Conservation (phyloP, 768 basidiomycete species). For the Leccinum variicolor region DNA sequence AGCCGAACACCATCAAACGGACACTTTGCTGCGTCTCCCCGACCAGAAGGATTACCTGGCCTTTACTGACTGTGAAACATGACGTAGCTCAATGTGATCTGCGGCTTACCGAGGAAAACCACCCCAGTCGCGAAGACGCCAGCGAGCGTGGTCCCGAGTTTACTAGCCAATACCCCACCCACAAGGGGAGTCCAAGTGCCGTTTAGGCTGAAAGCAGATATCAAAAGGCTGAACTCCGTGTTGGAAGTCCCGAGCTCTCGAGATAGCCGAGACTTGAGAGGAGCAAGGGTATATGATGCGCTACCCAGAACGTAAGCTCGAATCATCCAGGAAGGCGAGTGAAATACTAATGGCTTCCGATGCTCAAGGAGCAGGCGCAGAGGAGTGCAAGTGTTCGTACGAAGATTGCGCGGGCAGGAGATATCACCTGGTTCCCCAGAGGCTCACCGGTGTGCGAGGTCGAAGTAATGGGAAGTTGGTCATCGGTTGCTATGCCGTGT, state of each 20-base stretch:
- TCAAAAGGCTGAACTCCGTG: slow-evolving; percentile 71
- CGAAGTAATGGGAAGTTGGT: neutral
- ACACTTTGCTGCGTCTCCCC: slow-evolving; percentile 61
- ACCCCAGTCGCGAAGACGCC: slow-evolving; percentile 74
- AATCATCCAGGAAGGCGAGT: neutral
- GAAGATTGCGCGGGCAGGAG: slow-evolving; percentile 39
- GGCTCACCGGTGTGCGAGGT: neutral
- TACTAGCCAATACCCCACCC: slow-evolving; percentile 67
- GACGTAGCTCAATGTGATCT: neutral
- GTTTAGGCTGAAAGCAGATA: slow-evolving; percentile 76
- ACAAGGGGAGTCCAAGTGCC: slow-evolving; percentile 76
- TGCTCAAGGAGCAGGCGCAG: slow-evolving; percentile 69
- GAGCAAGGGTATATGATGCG: slow-evolving; percentile 72
- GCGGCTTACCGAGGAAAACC: slow-evolving; percentile 53
- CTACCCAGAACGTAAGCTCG: slow-evolving; percentile 32
- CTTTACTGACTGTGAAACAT: slow-evolving; percentile 30
- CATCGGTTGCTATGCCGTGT: neutral
- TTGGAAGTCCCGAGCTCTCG: slow-evolving; percentile 74
- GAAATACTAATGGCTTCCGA: slow-evolving; percentile 75
- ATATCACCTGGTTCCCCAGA: slow-evolving; percentile 9
- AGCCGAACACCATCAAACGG: slow-evolving; percentile 68
- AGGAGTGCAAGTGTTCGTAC: slow-evolving; percentile 60
- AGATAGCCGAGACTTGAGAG: slow-evolving; percentile 66
- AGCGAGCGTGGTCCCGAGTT: slow-evolving; percentile 66
- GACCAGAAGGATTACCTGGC: slow-evolving; percentile 62